phyloP scores from a whole-genome alignment of 2,329 filamentous ascomycete species.

The Phoma sp. region DNA sequence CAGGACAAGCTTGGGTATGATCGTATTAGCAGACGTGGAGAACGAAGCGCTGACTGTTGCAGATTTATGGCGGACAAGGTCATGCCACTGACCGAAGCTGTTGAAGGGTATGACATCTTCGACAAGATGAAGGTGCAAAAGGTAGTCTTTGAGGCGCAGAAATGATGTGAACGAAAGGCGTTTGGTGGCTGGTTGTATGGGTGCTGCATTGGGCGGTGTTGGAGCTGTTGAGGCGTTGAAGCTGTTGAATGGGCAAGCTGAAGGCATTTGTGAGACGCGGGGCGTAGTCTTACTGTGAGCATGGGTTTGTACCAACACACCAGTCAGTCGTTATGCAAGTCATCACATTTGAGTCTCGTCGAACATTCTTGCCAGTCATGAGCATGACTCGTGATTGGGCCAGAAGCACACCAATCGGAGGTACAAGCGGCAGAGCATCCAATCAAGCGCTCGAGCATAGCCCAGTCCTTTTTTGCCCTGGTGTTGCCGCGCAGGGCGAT shows the following conservation, averaged over 20 bases:
- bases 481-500: slow-evolving; percentile 14
- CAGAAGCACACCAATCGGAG: slow-evolving; percentile 13
- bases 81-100: slow-evolving; percentile 57
- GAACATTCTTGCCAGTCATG: background rate
- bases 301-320: background rate
- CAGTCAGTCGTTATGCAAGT: background rate
- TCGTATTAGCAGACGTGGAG: background rate
- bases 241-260: background rate
- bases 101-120: slow-evolving; percentile 60
- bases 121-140: slow-evolving; percentile 62
- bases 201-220: slow-evolving; percentile 9
- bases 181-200: background rate
- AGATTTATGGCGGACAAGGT: slow-evolving; percentile 62
- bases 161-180: slow-evolving; percentile 28
- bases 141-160: slow-evolving; percentile 57
- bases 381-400: slow-evolving; percentile 10
- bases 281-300: background rate
- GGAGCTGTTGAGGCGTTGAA: background rate
- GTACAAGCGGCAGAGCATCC: slow-evolving; percentile 5
- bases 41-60: slow-evolving; percentile 5
- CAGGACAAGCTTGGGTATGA: slow-evolving; percentile 56
- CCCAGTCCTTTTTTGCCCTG: slow-evolving; percentile 13
- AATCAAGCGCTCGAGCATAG: slow-evolving; percentile 1
- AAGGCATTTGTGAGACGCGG: background rate
- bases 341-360: background rate